Evolutionary conservation across 306 rosid genomes (phyloP).

Genomic region (Acacia acuminata): DNA sequence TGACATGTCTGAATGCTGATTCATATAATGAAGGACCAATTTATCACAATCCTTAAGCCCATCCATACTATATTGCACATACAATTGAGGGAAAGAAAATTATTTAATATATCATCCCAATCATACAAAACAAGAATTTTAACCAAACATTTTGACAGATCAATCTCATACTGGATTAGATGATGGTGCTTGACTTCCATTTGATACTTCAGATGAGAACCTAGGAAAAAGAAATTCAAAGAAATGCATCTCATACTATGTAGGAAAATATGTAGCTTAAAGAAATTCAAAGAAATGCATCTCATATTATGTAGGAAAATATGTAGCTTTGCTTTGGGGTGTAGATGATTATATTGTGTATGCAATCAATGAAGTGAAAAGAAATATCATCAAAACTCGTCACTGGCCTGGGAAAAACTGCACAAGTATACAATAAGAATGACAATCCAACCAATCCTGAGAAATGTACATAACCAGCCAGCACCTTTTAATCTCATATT

Average conservation of each 20-base stretch:
- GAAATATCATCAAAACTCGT: slow-evolving; percentile 77
- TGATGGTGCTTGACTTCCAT: slow-evolving; percentile 52
- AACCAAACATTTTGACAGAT: background rate
- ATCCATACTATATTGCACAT: slow-evolving; percentile 58
- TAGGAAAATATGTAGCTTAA: no score
- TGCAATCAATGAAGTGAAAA: slow-evolving; percentile 92
- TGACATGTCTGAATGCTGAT: slow-evolving; percentile 76
- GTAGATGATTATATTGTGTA: slow-evolving; percentile 72
- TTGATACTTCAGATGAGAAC: slow-evolving; percentile 41
- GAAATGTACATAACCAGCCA: background rate
- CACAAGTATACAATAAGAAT: slow-evolving; percentile 26
- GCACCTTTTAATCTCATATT: no score
- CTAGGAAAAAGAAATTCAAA: no score
- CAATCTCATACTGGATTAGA: slow-evolving; percentile 56
- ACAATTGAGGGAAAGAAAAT: slow-evolving; percentile 46
- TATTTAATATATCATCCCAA: slow-evolving; percentile 20
- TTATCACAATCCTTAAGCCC: slow-evolving; percentile 67
- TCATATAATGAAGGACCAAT: slow-evolving; percentile 70
- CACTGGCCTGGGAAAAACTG: slow-evolving; percentile 65
- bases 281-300: background rate
- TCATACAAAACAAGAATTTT: background rate
- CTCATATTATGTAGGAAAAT: slow-evolving; percentile 2
- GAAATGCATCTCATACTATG: no score
- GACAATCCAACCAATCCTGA: background rate
- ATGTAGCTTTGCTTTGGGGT: slow-evolving; percentile 60